Evolutionary conservation across 1,284 basidiomycete species (phyloP).

Genomic region (Ganoderma sinense): DNA sequence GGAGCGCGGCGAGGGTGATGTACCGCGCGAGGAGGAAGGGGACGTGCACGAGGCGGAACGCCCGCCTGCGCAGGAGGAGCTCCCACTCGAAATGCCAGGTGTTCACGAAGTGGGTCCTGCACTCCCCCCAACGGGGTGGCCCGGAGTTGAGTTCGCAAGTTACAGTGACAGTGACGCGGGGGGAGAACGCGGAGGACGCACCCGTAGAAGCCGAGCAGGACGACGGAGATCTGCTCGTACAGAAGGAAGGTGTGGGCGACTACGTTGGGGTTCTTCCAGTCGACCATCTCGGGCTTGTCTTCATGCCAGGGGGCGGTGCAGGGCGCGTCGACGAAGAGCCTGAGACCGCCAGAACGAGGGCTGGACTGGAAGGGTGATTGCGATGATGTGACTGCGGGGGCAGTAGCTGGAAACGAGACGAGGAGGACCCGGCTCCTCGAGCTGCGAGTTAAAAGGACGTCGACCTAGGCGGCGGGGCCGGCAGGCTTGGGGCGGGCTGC

Average conservation of each 20-base stretch:
- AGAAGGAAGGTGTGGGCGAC: constrained; percentile 19
- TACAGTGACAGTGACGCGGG: too few species aligned
- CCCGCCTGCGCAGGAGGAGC: constrained; percentile 20
- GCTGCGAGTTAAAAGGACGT: background rate
- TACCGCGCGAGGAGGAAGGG: constrained; percentile 27
- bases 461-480: background rate
- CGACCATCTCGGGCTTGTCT: constrained; percentile 3
- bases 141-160: too few species aligned
- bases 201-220: constrained; percentile 28
- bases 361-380: background rate
- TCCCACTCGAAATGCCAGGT: constrained; percentile 22
- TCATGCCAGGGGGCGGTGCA: background rate
- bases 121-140: background rate
- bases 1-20: constrained; percentile 16
- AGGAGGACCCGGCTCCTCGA: background rate
- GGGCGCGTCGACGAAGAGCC: background rate
- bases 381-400: background rate
- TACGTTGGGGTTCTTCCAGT: constrained; percentile 22
- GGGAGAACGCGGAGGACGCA: constrained; percentile 6
- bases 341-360: background rate
- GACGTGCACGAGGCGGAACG: constrained; percentile 18
- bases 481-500: background rate
- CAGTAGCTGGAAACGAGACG: background rate
- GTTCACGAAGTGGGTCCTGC: constrained; percentile 19
- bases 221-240: constrained; percentile 21